Base-by-base conservation (phyloP, 768 basidiomycete species). In the Holtermanniella nyarrowii region DNA sequence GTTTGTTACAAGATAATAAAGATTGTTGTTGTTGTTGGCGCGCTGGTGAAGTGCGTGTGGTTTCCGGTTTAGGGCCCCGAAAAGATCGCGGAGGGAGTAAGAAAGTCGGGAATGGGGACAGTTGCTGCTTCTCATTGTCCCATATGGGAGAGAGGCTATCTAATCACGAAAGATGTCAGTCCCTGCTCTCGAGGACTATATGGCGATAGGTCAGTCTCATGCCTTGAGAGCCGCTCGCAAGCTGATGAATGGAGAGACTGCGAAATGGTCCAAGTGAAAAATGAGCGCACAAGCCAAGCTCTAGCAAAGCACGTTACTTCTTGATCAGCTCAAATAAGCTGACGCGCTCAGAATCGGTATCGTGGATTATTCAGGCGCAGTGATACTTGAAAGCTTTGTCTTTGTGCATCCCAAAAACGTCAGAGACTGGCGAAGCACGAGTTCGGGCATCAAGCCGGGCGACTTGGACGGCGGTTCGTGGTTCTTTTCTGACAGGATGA, bases 361-460 rank as follows among this genome's bases (percentile, higher is more conserved):
- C 40, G 88, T 96, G 48, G 88, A 96, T 71, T 88, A 81, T 65
- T 71, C 83, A 47, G 90, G 93, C 0, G 78, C 74, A 0, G 75
- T 85, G 10, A 73, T 83, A 39, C 65, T 93, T 54, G 88, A 96
- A 58, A 83, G 78, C 40, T 88, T 84, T 57, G 90, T 99, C 22
- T 76, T 77, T 45, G 63, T 67, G 40, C 88, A 87, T 66, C 79
- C 82, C 44, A 86, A 89, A 67, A 79, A 79, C 16, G 88, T 95
- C 14, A 81, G 85, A 5, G 90, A 96, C 70, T 96, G 90, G 72
- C 75, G 88, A 49, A 96, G 91, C 0, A 76, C 81, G 65, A 87
- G 79, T 72, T 87, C 84, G 63, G 91, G 93, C 0, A 79, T 97
- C 10, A 74, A 85, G 39, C 77, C 78, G 26, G 69, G 74, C 16